Conservation (phyloP, 805 yeast genomes). For the Kluyveromyces siamensis region DNA sequence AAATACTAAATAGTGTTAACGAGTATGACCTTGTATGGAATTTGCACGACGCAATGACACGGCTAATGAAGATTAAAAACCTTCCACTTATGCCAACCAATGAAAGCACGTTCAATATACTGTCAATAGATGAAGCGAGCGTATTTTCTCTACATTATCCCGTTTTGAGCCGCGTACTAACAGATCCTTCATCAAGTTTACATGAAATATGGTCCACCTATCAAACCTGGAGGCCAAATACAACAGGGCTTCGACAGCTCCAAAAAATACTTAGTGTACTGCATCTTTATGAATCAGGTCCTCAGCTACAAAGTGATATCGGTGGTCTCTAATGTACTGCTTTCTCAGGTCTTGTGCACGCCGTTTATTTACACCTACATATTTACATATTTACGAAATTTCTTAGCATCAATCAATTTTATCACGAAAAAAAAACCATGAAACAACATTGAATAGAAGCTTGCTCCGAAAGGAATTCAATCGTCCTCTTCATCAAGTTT, state of each 20-base stretch:
- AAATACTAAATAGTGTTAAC: conserved; percentile 24
- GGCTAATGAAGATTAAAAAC: conserved; percentile 26
- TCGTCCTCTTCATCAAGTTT: background rate
- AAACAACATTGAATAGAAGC: background rate
- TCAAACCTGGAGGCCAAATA: conserved; percentile 26
- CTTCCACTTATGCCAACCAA: conserved; percentile 18
- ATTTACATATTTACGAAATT: no score
- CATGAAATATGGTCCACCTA: conserved; percentile 22
- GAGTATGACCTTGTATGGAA: conserved; percentile 36
- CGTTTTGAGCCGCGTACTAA: background rate
- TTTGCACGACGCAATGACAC: conserved; percentile 31
- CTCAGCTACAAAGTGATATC: conserved; percentile 14
- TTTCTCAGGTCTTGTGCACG: no score
- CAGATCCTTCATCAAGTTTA: conserved; percentile 18
- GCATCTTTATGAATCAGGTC: conserved; percentile 18
- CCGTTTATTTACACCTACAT: background rate
- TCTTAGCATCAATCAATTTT: no score
- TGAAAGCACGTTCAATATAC: conserved; percentile 9
- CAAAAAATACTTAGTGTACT: conserved; percentile 24
- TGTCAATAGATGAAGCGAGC: conserved; percentile 15
- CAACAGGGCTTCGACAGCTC: conserved; percentile 24
- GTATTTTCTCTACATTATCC: background rate
- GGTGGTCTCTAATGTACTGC: background rate
- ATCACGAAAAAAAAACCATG: no score
- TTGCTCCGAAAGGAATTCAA: background rate